Conservation (phyloP, 2,329 filamentous ascomycete species). For the Aureobasidium zeae region DNA sequence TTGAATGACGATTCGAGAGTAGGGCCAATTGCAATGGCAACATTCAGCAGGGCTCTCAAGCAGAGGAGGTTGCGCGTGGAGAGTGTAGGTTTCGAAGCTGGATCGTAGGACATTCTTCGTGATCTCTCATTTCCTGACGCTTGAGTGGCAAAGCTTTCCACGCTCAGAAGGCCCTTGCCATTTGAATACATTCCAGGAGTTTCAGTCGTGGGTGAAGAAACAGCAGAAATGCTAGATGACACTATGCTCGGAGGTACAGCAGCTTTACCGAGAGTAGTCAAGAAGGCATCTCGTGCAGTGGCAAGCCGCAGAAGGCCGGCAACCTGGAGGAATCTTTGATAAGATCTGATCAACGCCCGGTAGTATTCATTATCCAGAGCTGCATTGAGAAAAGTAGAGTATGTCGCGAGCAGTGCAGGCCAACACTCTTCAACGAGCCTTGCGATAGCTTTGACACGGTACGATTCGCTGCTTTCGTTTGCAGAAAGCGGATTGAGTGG, state of each 20-base stretch:
- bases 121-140: constrained; percentile 46
- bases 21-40: constrained; percentile 88
- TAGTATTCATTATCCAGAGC: constrained; percentile 90
- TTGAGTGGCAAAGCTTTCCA: constrained; percentile 59
- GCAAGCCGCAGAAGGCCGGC: constrained; percentile 75
- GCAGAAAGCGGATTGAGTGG: constrained; percentile 76
- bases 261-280: constrained; percentile 88
- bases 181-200: constrained; percentile 56
- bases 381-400: constrained; percentile 89
- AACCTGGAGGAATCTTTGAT: constrained; percentile 92
- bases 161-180: constrained; percentile 61
- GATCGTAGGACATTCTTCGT: constrained; percentile 47
- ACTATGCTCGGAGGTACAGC: constrained; percentile 72
- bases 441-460: constrained; percentile 67
- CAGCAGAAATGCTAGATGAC: constrained; percentile 29
- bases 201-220: constrained; percentile 36
- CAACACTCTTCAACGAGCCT: constrained; percentile 84
- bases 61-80: constrained; percentile 88
- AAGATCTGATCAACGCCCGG: constrained; percentile 79
- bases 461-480: constrained; percentile 60
- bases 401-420: constrained; percentile 90
- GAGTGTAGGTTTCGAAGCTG: constrained; percentile 45
- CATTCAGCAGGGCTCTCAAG: constrained; percentile 79
- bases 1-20: constrained; percentile 78
- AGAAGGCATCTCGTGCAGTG: constrained; percentile 85